Evolutionary conservation across 2,329 filamentous ascomycete species (phyloP).

Genomic region (Diaporthe humulicola): DNA sequence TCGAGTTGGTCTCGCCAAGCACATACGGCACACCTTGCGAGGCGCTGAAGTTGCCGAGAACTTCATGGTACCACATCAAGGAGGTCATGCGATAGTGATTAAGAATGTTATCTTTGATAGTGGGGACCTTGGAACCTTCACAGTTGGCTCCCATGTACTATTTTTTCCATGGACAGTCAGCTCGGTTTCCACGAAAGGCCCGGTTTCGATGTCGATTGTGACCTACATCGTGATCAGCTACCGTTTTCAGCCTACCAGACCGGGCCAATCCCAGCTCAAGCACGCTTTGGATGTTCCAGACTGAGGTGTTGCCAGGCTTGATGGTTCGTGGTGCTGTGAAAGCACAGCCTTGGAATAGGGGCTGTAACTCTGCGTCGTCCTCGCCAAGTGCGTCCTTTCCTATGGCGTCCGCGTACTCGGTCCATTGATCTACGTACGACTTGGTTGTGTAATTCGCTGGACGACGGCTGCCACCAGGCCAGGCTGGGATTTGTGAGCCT

Average conservation of each 20-base stretch:
- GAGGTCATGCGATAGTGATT: conserved; percentile 40
- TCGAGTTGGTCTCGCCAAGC: conserved; percentile 32
- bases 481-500: neutral
- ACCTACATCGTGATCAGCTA: conserved; percentile 18
- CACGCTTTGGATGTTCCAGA: conserved; percentile 31
- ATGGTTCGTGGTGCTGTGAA: conserved; percentile 33
- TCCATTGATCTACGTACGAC: conserved; percentile 30
- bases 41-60: conserved; percentile 38
- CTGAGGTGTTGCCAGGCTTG: neutral
- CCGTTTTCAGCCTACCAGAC: conserved; percentile 10
- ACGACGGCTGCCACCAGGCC: conserved; percentile 27
- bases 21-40: conserved; percentile 37
- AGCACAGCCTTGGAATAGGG: conserved; percentile 30
- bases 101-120: conserved; percentile 35
- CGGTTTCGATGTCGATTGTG: neutral
- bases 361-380: conserved; percentile 5
- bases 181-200: no score
- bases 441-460: conserved; percentile 21
- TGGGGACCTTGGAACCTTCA: conserved; percentile 29
- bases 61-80: conserved; percentile 41
- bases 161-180: neutral
- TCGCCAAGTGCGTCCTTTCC: conserved; percentile 3
- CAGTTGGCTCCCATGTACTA: conserved; percentile 28
- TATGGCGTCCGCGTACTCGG: conserved; percentile 22
- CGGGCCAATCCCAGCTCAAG: conserved; percentile 3